Conservation (phyloP, 164 flowering plant species). For the Paratinospora sagittata region DNA sequence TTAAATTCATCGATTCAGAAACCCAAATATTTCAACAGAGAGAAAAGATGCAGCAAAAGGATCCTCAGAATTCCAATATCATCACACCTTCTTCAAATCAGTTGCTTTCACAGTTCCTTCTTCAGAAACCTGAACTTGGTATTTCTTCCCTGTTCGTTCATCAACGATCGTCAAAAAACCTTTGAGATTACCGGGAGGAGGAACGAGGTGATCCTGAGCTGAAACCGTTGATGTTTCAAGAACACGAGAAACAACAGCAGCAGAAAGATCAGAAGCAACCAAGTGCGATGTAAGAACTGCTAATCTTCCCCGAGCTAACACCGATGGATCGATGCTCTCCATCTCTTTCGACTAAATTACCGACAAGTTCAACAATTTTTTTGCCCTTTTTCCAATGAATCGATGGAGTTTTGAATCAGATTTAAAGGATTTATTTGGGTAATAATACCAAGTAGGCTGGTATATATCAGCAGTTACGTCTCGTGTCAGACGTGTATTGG, state of each 20-base stretch:
- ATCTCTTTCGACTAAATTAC: slow-evolving; percentile 4
- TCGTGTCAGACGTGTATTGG: no score
- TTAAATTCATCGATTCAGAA: background rate
- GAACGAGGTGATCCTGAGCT: slow-evolving; percentile 29
- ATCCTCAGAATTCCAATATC: background rate
- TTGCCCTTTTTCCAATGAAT: no score
- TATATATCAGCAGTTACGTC: no score
- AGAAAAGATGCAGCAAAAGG: background rate
- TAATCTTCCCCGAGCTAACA: slow-evolving; percentile 43
- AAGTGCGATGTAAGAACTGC: slow-evolving; percentile 74
- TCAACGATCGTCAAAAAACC: slow-evolving; percentile 65
- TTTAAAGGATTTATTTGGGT: no score
- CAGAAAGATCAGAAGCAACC: slow-evolving; percentile 12
- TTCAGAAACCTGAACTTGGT: slow-evolving; percentile 61
- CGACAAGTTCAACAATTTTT: background rate
- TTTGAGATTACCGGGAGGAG: slow-evolving; percentile 53
- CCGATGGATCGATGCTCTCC: slow-evolving; percentile 29
- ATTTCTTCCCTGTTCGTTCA: slow-evolving; percentile 73
- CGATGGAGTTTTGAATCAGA: no score
- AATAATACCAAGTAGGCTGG: no score
- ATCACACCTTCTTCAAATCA: slow-evolving; percentile 76
- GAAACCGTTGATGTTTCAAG: slow-evolving; percentile 44
- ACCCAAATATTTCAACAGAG: background rate
- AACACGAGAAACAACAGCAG: slow-evolving; percentile 10
- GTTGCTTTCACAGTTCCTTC: slow-evolving; percentile 80